Evolutionary conservation across 192 early-diverging fungal species (phyloP).

Genomic region (Coemansia sp.): DNA sequence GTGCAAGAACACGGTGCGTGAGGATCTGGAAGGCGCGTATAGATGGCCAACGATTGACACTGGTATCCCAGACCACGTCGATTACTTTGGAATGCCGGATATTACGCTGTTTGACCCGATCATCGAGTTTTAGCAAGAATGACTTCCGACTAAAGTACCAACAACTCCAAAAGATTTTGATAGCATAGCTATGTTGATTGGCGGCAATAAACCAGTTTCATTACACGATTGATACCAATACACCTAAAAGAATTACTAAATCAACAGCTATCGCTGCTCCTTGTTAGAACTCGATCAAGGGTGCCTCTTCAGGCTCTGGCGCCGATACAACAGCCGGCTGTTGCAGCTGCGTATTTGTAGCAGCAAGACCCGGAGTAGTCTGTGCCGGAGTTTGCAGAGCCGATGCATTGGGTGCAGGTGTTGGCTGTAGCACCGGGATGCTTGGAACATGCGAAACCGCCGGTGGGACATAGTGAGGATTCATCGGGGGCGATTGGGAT

Average conservation of each 20-base stretch:
- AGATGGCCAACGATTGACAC: slow-evolving; percentile 52
- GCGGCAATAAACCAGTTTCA: background rate
- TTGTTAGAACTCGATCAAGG: slow-evolving; percentile 30
- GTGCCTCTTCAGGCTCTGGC: slow-evolving; percentile 27
- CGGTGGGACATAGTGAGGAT: slow-evolving; percentile 28
- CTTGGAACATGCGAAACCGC: slow-evolving; percentile 26
- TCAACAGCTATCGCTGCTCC: background rate
- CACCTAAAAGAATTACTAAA: background rate
- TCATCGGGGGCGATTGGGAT: slow-evolving; percentile 13
- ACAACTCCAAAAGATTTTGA: too few species aligned
- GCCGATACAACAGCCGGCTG: slow-evolving; percentile 1
- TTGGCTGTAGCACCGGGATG: slow-evolving; percentile 39
- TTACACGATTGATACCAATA: background rate
- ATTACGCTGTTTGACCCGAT: slow-evolving; percentile 31
- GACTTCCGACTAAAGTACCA: too few species aligned
- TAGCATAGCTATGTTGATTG: background rate
- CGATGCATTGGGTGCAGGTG: background rate
- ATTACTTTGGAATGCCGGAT: slow-evolving; percentile 50
- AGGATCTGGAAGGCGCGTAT: slow-evolving; percentile 48
- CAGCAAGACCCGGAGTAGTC: background rate
- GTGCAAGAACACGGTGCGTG: slow-evolving; percentile 46
- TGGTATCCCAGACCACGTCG: slow-evolving; percentile 40
- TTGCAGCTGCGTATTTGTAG: slow-evolving; percentile 1
- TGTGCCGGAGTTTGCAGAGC: slow-evolving; percentile 2
- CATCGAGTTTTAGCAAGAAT: slow-evolving; percentile 46